These are phyloP conservation scores for Protea cynaroides DNA, from an alignment of 164 flowering plant species.

Conservation along the genomic window DNA sequence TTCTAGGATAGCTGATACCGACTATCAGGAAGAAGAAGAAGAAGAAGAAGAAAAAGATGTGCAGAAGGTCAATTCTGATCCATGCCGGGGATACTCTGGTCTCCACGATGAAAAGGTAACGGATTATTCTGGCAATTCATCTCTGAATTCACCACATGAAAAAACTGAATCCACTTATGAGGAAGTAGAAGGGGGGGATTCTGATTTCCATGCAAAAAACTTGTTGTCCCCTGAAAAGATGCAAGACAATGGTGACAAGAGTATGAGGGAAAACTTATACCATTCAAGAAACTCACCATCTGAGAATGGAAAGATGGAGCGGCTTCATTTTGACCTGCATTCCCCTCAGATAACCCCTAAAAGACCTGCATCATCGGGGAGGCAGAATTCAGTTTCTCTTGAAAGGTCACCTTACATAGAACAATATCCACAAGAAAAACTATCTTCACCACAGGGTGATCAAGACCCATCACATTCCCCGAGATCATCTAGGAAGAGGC, in stretches of 20 bases:
- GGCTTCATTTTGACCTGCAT: background rate
- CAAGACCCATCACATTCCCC: conserved; percentile 13
- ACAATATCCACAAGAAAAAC: conserved; percentile 5
- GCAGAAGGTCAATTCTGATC: conserved; percentile 6
- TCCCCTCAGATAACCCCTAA: conserved; percentile 5
- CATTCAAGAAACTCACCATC: background rate
- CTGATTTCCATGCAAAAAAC: conserved; percentile 3
- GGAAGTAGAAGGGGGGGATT: conserved; percentile 4
- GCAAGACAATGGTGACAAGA: background rate
- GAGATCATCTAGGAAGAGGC: conserved; percentile 10
- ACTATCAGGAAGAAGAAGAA: background rate
- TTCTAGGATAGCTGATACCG: conserved; percentile 2
- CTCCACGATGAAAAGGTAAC: conserved; percentile 5
- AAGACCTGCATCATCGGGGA: conserved; percentile 16
- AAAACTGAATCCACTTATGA: conserved; percentile 2
- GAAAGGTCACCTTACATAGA: conserved; percentile 10
- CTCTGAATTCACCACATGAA: conserved; percentile 8
- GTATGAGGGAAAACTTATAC: conserved; percentile 6
- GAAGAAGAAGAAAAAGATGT: background rate
- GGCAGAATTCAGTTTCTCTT: conserved; percentile 14
- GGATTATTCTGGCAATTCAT: background rate
- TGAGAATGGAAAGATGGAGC: conserved; percentile 11
- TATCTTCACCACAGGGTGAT: conserved; percentile 9
- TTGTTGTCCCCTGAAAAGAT: background rate
- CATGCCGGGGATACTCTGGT: background rate